Evolutionary conservation across 371 early-diverging fungal species (phyloP).

Genomic region (Rhizomucor pusillus): DNA sequence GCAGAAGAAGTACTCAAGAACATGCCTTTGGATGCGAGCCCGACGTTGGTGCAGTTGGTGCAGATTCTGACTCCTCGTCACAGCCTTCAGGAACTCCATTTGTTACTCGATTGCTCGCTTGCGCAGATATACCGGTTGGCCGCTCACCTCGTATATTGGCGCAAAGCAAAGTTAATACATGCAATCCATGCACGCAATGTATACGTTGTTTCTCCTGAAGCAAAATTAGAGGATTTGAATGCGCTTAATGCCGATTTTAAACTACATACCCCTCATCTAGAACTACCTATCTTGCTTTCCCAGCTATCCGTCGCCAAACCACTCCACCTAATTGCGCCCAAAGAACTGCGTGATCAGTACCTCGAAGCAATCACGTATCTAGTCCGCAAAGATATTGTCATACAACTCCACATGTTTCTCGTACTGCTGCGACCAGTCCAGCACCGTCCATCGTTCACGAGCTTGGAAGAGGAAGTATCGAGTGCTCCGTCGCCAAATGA

Average conservation of each 20-base stretch:
- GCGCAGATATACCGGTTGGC: constrained; percentile 86
- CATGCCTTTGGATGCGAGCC: constrained; percentile 81
- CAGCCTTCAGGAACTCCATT: constrained; percentile 79
- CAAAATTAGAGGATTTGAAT: constrained; percentile 52
- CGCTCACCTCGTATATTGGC: constrained; percentile 91
- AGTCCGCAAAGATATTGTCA: constrained; percentile 73
- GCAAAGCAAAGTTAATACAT: constrained; percentile 84
- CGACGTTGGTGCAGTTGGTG: constrained; percentile 79
- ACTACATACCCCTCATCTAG: constrained; percentile 60
- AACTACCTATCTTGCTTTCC: constrained; percentile 70
- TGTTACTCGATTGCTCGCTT: constrained; percentile 82
- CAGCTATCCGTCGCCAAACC: constrained; percentile 74
- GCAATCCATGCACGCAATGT: constrained; percentile 75
- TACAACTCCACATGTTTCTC: constrained; percentile 85
- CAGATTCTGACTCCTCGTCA: constrained; percentile 88
- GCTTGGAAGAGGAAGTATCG: constrained; percentile 7
- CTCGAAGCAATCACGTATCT: constrained; percentile 80
- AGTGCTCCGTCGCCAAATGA: constrained; percentile 6
- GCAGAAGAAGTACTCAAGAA: constrained; percentile 78
- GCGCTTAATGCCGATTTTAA: constrained; percentile 60
- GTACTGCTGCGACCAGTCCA: constrained; percentile 55
- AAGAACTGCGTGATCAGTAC: constrained; percentile 68
- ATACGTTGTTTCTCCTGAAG: constrained; percentile 76
- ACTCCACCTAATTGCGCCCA: constrained; percentile 61
- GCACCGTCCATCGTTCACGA: constrained; percentile 3